Conservation (phyloP, 140 eudicot genomes). For the Flaveria floridana region DNA sequence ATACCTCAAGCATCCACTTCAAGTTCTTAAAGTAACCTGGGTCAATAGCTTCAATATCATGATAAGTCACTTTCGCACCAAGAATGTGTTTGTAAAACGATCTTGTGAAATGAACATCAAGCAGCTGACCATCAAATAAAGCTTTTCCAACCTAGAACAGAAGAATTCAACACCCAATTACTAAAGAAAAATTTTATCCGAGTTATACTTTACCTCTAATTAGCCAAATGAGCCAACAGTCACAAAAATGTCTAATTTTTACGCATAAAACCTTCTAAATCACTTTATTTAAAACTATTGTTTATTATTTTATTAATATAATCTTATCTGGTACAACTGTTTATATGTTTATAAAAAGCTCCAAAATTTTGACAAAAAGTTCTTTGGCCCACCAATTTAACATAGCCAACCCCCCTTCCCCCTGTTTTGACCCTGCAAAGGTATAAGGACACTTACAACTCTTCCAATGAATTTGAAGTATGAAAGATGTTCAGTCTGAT, state of each 20-base stretch:
- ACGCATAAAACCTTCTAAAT: background rate
- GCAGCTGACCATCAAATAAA: conserved; percentile 90
- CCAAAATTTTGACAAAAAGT: background rate
- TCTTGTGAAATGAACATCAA: conserved; percentile 96
- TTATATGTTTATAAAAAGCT: background rate
- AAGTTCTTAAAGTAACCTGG: conserved; percentile 92
- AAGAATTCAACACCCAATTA: background rate
- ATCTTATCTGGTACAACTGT: background rate
- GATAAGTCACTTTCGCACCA: conserved; percentile 97
- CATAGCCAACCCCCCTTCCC: background rate
- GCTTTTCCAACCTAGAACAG: conserved; percentile 84
- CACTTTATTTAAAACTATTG: background rate
- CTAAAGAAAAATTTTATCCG: background rate
- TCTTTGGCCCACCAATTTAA: background rate
- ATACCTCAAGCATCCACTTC: conserved; percentile 98
- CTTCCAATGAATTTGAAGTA: conserved; percentile 98
- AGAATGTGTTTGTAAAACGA: conserved; percentile 97
- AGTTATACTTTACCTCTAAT: background rate
- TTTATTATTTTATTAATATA: background rate
- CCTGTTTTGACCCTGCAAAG: background rate
- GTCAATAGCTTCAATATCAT: conserved; percentile 98
- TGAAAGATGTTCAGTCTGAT: conserved; percentile 96
- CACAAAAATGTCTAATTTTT: background rate
- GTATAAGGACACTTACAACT: conserved; percentile 64
- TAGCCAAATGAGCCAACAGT: background rate